Evolutionary conservation across 192 early-diverging fungal species (phyloP).

Genomic region (Umbelopsis sp.): DNA sequence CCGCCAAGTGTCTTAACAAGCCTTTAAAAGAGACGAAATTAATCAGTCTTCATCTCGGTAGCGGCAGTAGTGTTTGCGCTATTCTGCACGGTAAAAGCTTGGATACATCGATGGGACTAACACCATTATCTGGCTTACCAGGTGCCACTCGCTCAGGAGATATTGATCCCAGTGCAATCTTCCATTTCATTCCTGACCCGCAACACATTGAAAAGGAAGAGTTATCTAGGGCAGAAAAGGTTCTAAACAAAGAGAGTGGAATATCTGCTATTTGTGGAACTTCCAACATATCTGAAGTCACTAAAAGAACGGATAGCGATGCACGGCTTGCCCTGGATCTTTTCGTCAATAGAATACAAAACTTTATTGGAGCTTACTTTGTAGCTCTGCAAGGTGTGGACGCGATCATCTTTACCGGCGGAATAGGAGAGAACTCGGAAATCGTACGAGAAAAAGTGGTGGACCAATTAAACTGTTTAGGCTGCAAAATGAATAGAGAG

Average conservation of each 20-base stretch:
- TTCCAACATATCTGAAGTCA: conserved; percentile 36
- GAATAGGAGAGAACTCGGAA: conserved; percentile 43
- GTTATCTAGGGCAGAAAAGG: conserved; percentile 39
- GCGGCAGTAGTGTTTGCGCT: conserved; percentile 27
- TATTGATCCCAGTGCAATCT: conserved; percentile 41
- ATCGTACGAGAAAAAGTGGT: background rate
- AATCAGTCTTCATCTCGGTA: conserved; percentile 28
- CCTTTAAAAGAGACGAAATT: conserved; percentile 17
- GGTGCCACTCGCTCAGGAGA: conserved; percentile 42
- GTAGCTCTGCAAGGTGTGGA: conserved; percentile 33
- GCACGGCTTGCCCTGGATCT: conserved; percentile 42
- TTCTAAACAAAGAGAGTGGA: conserved; percentile 43
- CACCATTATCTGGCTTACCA: conserved; percentile 26
- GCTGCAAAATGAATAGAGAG: background rate
- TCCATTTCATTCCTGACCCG: conserved; percentile 31
- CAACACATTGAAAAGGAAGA: conserved; percentile 27
- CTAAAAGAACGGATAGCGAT: conserved; percentile 15
- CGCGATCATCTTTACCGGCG: conserved; percentile 44
- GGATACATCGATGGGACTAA: conserved; percentile 31
- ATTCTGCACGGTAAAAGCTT: conserved; percentile 21
- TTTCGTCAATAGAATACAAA: conserved; percentile 43
- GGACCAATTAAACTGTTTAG: background rate
- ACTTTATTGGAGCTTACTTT: conserved; percentile 43
- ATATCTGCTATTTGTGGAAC: conserved; percentile 42
- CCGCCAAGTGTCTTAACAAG: conserved; percentile 12